phyloP scores from a whole-genome alignment of 768 basidiomycete genomes.

The Mycena polygramma region DNA sequence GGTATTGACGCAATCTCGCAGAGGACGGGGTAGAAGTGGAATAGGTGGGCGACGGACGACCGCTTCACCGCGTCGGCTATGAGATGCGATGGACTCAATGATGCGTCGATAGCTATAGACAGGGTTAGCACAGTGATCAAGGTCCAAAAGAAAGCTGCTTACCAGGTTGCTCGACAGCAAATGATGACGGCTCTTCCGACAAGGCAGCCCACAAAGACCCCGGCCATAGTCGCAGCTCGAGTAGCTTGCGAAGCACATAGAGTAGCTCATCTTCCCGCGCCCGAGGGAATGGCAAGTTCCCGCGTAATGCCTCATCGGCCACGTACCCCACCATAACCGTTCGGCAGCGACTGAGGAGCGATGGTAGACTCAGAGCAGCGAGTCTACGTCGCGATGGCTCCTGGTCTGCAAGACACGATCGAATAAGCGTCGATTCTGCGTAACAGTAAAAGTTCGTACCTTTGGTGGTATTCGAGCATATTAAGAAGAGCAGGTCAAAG shows the following conservation, averaged over 20 bases:
- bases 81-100: constrained; percentile 63
- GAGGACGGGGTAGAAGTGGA: constrained; percentile 86
- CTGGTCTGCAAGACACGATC: constrained; percentile 60
- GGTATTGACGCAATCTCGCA: constrained; percentile 85
- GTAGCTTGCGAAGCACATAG: constrained; percentile 85
- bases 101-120: constrained; percentile 55
- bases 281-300: constrained; percentile 89
- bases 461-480: constrained; percentile 77
- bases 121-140: constrained; percentile 2
- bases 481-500: constrained; percentile 85
- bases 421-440: background rate
- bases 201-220: constrained; percentile 84
- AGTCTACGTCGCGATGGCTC: constrained; percentile 73
- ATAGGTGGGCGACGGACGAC: constrained; percentile 86
- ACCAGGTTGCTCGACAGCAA: constrained; percentile 72
- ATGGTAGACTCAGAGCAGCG: constrained; percentile 78
- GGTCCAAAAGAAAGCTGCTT: constrained; percentile 36
- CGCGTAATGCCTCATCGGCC: constrained; percentile 88
- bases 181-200: constrained; percentile 72
- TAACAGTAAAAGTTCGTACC: constrained; percentile 54
- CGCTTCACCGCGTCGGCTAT: constrained; percentile 81
- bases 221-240: constrained; percentile 77
- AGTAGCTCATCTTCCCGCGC: constrained; percentile 91
- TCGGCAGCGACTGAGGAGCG: constrained; percentile 83
- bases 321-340: constrained; percentile 78